Evolutionary conservation across 2,329 filamentous ascomycete genomes (phyloP).

Genomic region (Neoscytalidium dimidiatum): DNA sequence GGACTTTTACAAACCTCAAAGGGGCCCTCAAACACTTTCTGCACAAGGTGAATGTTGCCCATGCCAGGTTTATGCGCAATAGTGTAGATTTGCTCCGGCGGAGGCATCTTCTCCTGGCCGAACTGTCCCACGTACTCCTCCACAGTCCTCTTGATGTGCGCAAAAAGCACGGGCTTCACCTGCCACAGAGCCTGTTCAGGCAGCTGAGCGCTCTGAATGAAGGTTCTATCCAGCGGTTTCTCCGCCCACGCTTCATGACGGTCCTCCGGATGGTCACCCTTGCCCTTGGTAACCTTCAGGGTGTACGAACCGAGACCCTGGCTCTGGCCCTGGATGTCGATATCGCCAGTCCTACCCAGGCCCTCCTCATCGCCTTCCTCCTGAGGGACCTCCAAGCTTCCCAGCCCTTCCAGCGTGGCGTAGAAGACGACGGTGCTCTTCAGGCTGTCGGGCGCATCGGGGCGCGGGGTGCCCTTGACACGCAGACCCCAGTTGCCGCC

Average conservation of each 20-base stretch:
- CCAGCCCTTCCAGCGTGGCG: constrained; percentile 74
- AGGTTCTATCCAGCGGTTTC: constrained; percentile 74
- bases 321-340: constrained; percentile 71
- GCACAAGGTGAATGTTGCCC: constrained; percentile 84
- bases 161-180: constrained; percentile 67
- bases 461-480: constrained; percentile 77
- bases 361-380: constrained; percentile 52
- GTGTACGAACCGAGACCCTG: constrained; percentile 76
- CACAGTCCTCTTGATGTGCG: constrained; percentile 64
- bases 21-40: constrained; percentile 85
- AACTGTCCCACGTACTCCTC: constrained; percentile 61
- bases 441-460: constrained; percentile 64
- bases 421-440: constrained; percentile 83
- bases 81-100: constrained; percentile 83
- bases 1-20: constrained; percentile 65
- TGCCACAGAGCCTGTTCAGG: constrained; percentile 79
- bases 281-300: constrained; percentile 74
- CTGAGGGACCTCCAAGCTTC: constrained; percentile 59
- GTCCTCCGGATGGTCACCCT: constrained; percentile 58
- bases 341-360: constrained; percentile 59
- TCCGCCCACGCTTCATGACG: constrained; percentile 65
- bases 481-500: constrained; percentile 92
- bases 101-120: constrained; percentile 68
- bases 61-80: constrained; percentile 66
- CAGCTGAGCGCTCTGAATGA: constrained; percentile 71